Evolutionary conservation across 2,329 filamentous ascomycete species (phyloP).

Genomic region (Colletotrichum brevisporum): DNA sequence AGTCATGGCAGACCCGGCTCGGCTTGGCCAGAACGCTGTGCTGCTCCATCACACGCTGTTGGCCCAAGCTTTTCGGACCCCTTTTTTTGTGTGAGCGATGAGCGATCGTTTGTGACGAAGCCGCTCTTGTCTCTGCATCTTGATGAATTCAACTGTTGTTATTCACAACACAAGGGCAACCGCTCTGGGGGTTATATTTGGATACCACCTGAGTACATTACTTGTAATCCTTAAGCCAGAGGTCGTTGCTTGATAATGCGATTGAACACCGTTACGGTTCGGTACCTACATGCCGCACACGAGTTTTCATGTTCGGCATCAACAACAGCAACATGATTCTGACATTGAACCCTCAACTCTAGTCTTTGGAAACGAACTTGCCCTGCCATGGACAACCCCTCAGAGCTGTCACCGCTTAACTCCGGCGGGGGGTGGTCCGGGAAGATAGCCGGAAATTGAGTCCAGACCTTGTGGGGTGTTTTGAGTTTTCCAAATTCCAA

Average conservation of each 20-base stretch:
- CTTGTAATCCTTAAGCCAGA: too few relatives aligned
- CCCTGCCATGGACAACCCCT: background rate
- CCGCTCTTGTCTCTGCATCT: background rate
- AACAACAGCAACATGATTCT: too few relatives aligned
- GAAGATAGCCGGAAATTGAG: background rate
- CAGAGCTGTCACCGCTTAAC: too few relatives aligned
- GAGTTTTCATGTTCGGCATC: too few relatives aligned
- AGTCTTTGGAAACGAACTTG: background rate
- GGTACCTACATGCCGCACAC: too few relatives aligned
- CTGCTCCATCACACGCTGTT: background rate
- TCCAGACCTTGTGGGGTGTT: background rate
- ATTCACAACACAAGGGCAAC: too few relatives aligned
- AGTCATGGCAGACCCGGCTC: slow-evolving; percentile 18
- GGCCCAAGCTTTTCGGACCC: slow-evolving; percentile 19
- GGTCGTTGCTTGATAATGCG: too few relatives aligned
- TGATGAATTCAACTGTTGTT: background rate
- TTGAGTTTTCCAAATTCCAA: background rate
- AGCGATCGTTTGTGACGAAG: background rate
- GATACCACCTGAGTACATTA: too few relatives aligned
- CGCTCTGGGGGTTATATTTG: too few relatives aligned
- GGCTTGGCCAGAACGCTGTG: slow-evolving; percentile 19
- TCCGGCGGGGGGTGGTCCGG: background rate
- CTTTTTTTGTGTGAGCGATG: background rate
- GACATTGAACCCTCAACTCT: too few relatives aligned
- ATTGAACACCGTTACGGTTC: too few relatives aligned